phyloP scores from a whole-genome alignment of 371 early-diverging fungal genomes.

The Blastocladiella emersonii region DNA sequence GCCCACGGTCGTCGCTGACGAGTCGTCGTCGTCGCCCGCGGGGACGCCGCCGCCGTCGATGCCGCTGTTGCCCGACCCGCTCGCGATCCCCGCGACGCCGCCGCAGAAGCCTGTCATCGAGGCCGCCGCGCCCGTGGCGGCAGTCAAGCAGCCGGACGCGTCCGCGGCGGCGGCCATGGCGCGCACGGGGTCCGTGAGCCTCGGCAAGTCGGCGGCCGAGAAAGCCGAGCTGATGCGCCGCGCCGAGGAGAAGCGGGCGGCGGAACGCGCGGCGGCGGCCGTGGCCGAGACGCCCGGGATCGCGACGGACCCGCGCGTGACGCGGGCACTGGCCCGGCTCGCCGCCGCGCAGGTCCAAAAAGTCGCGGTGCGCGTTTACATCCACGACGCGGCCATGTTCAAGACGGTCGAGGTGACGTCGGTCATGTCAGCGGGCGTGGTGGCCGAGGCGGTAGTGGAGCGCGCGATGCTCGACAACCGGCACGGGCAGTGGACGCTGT shows the following conservation, averaged over 20 bases:
- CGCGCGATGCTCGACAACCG: conserved; percentile 10
- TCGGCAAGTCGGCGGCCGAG: background rate
- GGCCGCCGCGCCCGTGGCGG: no score
- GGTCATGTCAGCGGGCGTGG: conserved; percentile 54
- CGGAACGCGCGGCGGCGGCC: background rate
- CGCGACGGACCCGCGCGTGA: conserved; percentile 1
- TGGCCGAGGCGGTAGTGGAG: conserved; percentile 47
- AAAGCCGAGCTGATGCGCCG: background rate
- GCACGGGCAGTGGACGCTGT: conserved; percentile 60
- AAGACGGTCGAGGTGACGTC: conserved; percentile 59
- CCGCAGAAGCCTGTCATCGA: no score
- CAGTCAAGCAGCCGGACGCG: no score
- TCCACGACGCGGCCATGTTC: conserved; percentile 55
- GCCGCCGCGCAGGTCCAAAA: conserved; percentile 21
- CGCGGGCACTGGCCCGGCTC: background rate
- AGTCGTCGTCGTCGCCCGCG: no score
- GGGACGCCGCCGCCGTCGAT: no score
- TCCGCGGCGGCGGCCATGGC: no score
- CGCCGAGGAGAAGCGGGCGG: background rate
- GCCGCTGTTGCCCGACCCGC: no score
- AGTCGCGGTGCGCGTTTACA: conserved; percentile 69
- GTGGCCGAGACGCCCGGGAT: background rate
- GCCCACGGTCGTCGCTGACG: no score
- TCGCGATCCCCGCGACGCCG: no score
- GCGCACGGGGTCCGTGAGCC: no score